Evolutionary conservation across 768 basidiomycete genomes (phyloP).

Genomic region (Stropharia rugosoannulata): DNA sequence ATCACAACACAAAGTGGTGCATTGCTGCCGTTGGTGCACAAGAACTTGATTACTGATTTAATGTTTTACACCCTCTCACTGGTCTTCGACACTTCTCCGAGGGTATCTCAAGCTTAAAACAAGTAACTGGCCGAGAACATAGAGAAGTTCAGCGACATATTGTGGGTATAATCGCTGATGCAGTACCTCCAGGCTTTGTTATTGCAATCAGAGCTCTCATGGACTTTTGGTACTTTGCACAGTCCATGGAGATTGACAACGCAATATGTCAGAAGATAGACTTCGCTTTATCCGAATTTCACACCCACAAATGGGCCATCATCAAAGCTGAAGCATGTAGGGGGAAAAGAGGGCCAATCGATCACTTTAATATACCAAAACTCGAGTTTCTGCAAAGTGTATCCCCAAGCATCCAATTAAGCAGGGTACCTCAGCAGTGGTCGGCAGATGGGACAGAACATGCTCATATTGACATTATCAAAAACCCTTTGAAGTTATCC

Average conservation of each 20-base stretch:
- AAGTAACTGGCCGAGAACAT: conserved; percentile 40
- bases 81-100: conserved; percentile 35
- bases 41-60: conserved; percentile 36
- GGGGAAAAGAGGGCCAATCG: conserved; percentile 24
- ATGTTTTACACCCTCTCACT: conserved; percentile 31
- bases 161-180: conserved; percentile 31
- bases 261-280: conserved; percentile 13
- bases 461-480: conserved; percentile 31
- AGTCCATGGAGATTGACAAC: conserved; percentile 26
- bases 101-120: conserved; percentile 37
- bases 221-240: conserved; percentile 35
- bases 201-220: conserved; percentile 29
- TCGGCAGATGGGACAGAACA: conserved; percentile 34
- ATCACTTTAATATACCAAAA: conserved; percentile 43
- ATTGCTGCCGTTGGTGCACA: conserved; percentile 20
- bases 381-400: conserved; percentile 37
- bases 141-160: conserved; percentile 33
- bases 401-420: conserved; percentile 18
- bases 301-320: conserved; percentile 32
- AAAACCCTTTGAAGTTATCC: conserved; percentile 24
- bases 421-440: conserved; percentile 33
- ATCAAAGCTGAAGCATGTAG: conserved; percentile 22
- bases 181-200: conserved; percentile 26
- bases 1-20: no score
- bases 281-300: conserved; percentile 26